A percentile compares a stretch with the other conserved stretches of the same genome.
These are phyloP conservation scores for Cyclocybe aegerita DNA, from an alignment of 768 basidiomycete species.

Conservation along the genomic window DNA sequence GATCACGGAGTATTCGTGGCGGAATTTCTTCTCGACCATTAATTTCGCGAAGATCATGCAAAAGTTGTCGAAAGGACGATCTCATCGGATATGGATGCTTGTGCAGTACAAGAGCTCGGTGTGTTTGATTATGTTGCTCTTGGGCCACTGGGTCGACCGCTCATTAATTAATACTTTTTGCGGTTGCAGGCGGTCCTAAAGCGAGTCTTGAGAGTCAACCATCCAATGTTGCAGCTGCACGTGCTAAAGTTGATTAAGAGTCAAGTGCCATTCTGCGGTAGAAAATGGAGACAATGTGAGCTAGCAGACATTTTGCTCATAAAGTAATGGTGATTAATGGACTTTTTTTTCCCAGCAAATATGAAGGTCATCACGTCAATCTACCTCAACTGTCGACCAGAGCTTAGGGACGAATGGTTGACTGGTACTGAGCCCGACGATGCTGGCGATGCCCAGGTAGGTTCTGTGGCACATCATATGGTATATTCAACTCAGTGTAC, in stretches of 20 bases:
- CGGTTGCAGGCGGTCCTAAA: slow-evolving; percentile 85
- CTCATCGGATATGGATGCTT: slow-evolving; percentile 93
- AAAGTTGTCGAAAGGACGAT: slow-evolving; percentile 92
- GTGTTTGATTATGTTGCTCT: slow-evolving; percentile 22
- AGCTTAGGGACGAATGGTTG: slow-evolving; percentile 97
- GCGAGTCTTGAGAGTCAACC: slow-evolving; percentile 89
- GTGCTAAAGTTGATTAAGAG: slow-evolving; percentile 97
- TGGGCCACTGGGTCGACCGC: background rate
- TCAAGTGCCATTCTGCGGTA: slow-evolving; percentile 96
- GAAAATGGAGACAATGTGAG: slow-evolving; percentile 96
- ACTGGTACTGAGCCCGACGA: slow-evolving; percentile 91
- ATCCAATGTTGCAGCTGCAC: slow-evolving; percentile 92
- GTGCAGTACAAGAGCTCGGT: slow-evolving; percentile 99
- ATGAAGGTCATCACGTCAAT: slow-evolving; percentile 99
- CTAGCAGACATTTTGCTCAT: slow-evolving; percentile 1
- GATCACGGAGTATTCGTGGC: slow-evolving; percentile 93
- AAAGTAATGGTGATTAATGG: slow-evolving; percentile 2
- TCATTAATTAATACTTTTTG: background rate
- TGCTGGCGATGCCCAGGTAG: slow-evolving; percentile 85
- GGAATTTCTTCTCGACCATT: slow-evolving; percentile 96
- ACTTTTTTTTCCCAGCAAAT: slow-evolving; percentile 60
- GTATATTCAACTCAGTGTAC: background rate
- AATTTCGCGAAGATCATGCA: slow-evolving; percentile 99
- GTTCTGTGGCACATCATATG: slow-evolving; percentile 7
- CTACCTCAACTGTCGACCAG: slow-evolving; percentile 95